phyloP scores from a whole-genome alignment of 495 filamentous ascomycete genomes.

The Xylaria curta region DNA sequence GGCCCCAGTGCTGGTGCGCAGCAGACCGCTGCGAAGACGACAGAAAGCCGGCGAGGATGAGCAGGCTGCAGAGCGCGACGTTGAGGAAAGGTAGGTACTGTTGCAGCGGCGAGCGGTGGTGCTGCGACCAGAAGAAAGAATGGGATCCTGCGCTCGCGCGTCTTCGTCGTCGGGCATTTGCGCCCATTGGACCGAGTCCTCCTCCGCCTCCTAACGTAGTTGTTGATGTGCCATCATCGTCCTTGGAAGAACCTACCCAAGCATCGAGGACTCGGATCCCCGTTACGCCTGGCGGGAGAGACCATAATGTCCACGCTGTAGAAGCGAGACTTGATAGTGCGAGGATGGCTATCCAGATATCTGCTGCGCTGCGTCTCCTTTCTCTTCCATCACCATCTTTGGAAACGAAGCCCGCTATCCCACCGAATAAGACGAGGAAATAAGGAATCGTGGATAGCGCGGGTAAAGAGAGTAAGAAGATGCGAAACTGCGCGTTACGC shows the following conservation, averaged over 20 bases:
- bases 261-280: slow-evolving; percentile 44
- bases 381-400: too few species aligned
- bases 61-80: slow-evolving; percentile 46
- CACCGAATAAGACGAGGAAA: slow-evolving; percentile 53
- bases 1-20: slow-evolving; percentile 24
- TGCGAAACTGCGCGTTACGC: slow-evolving; percentile 64
- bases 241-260: slow-evolving; percentile 19
- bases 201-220: background rate
- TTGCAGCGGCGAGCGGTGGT: slow-evolving; percentile 45
- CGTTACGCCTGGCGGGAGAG: slow-evolving; percentile 48
- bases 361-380: slow-evolving; percentile 9
- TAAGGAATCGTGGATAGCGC: slow-evolving; percentile 58
- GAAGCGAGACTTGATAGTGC: slow-evolving; percentile 63
- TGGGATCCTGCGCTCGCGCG: slow-evolving; percentile 30
- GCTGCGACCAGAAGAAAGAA: slow-evolving; percentile 19
- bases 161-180: slow-evolving; percentile 22
- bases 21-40: slow-evolving; percentile 23
- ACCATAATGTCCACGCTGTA: slow-evolving; percentile 60
- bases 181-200: background rate
- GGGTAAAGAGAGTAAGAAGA: slow-evolving; percentile 64
- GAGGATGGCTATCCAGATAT: slow-evolving; percentile 57
- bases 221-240: background rate
- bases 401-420: background rate
- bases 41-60: slow-evolving; percentile 44
- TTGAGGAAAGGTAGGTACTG: slow-evolving; percentile 58